Evolutionary conservation across 1,284 basidiomycete species (phyloP), one percentile per base, ranked within the genome.

Genomic region (Cystobasidium sp.): DNA sequence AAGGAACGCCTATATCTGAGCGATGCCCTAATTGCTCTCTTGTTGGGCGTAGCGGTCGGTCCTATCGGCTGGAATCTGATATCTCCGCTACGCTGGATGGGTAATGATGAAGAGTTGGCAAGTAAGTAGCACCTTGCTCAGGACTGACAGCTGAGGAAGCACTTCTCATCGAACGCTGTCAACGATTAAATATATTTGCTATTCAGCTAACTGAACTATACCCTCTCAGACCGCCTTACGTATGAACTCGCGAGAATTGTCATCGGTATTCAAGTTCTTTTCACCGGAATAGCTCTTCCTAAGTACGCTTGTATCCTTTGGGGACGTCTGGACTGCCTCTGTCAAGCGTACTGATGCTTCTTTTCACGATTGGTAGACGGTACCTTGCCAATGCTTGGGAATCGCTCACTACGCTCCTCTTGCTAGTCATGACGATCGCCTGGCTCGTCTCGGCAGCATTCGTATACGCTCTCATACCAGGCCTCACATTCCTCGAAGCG

Each of bases 1-100:
- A 84, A 85, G 70, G 83, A 85, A 75, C 78, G 79, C 46, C 78
- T 84, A 4, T 83, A 83, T 76, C 79, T 85, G 47, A 52, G 61
- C 55, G 59, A 75, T 66, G 65, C 44, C 16, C 20, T 66, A 47
- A 43, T 52, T 14, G 66, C 47, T 44, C 22, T 73, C 39, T 8
- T 31, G n/a, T n/a, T 61, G 9, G 52, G 44, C 9, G 24, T 58
- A 74, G 78, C 76, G 1, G 75, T 77, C 1, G 79, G 79, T 0
- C 79, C 79, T 0, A 72, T 78, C 41, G 78, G 77, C 0, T 63
- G 74, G 22, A 69, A 78, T 39, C 76, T 77, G 73, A 61, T 79
- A 24, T 70, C 59, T 10, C 77, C 78, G 1, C 73, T 61, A 44
- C 53, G 69, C 6, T 79, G 79, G 79, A 71, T 71, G 3, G 61